phyloP scores from a whole-genome alignment of 129 eudicot genomes.

The Flaveria brownii region DNA sequence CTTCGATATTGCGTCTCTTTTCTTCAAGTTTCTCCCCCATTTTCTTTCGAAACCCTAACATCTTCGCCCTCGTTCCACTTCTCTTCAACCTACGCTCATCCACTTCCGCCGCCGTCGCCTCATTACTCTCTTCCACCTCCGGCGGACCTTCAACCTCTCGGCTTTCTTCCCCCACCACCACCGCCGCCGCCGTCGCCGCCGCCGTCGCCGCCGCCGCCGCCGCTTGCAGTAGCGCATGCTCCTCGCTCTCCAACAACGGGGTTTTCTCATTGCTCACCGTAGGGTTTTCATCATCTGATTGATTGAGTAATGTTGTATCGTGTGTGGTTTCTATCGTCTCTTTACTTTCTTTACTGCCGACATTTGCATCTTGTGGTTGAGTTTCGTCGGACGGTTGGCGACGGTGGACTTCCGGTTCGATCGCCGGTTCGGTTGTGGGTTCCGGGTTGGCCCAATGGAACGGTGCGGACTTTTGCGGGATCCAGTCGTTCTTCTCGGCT shows the following conservation, averaged over 20 bases:
- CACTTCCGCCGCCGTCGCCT: conserved; percentile 27
- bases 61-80: conserved; percentile 65
- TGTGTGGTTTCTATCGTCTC: conserved; percentile 22
- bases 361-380: conserved; percentile 17
- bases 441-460: conserved; percentile 70
- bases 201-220: conserved; percentile 2
- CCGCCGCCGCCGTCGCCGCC: not conserved
- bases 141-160: conserved; percentile 35
- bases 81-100: conserved; percentile 52
- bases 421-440: conserved; percentile 21
- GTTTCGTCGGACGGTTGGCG: conserved; percentile 15
- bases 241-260: conserved; percentile 46
- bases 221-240: not conserved
- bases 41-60: conserved; percentile 78
- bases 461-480: conserved; percentile 73
- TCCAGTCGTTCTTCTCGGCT: conserved; percentile 93
- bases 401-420: conserved; percentile 30
- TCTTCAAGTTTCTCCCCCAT: conserved; percentile 88
- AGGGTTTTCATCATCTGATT: conserved; percentile 23
- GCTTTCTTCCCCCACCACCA: conserved; percentile 29
- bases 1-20: conserved; percentile 67
- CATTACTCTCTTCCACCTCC: conserved; percentile 33
- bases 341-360: not conserved
- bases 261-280: conserved; percentile 36
- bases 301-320: conserved; percentile 25